Conservation (phyloP, 306 rosid genomes). For the Pyrus betulifolia region DNA sequence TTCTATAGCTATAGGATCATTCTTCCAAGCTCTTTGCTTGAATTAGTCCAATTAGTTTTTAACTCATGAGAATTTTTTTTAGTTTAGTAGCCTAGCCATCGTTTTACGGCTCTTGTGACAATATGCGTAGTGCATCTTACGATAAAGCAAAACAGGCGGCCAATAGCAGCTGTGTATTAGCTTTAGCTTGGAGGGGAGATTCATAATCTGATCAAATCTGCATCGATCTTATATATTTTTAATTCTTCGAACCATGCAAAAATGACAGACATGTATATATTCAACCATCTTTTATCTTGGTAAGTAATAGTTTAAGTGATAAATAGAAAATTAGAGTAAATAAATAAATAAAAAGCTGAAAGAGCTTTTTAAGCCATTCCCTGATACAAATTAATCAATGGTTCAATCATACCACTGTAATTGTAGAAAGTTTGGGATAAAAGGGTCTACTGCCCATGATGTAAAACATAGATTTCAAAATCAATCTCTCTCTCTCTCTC, state of each 20-base stretch:
- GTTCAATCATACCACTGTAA: constrained; percentile 64
- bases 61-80: neutral
- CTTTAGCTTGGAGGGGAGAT: neutral
- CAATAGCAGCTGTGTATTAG: neutral
- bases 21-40: neutral
- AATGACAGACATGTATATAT: constrained; percentile 33
- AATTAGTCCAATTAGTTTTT: neutral
- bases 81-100: neutral
- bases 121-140: neutral
- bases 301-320: constrained; percentile 11
- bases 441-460: constrained; percentile 45
- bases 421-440: constrained; percentile 33
- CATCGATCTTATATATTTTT: constrained; percentile 1
- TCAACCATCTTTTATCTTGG: constrained; percentile 25
- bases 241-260: constrained; percentile 44
- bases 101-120: neutral
- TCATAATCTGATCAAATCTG: constrained; percentile 12
- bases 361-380: constrained; percentile 40
- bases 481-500: neutral
- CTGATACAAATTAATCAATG: constrained; percentile 46
- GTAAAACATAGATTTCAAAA: constrained; percentile 6
- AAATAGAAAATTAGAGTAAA: neutral
- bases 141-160: constrained; percentile 2
- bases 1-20: neutral
- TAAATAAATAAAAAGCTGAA: neutral